Base-by-base conservation (phyloP, 139 green algal species). In the Tetradesmus lagerheimii region DNA sequence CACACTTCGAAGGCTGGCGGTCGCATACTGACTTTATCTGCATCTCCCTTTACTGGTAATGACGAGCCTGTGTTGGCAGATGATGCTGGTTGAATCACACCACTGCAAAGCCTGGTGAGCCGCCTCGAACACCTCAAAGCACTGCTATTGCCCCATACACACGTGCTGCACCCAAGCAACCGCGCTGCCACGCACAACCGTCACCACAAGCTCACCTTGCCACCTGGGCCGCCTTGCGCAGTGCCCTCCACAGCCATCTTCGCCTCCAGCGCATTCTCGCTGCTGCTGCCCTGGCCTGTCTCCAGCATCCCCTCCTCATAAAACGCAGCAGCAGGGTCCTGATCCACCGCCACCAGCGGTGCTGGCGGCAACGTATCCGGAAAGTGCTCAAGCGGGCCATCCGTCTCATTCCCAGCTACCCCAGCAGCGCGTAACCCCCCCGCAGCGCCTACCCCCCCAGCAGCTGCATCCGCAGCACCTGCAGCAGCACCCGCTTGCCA, bases 291-390 rank as follows among this genome's bases (percentile, higher is more conserved):
- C n/a, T 86, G 8, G 41, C 4, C 57, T 23, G 23, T n/a, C 57
- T 23, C 57, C 23, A 71, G 57, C 57, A 71, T 20, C 57, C 23
- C 57, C 57, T 71, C 57, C 16, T 71, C 57, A n/a, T 71, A 20
- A 31, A 31, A 71, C 20, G 0, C 57, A 31, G 20, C 57, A 71
- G 57, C 57, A 71, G 14, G 18, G 39, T 85, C 79, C 11, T 87
- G 38, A n/a, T 87, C 82, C 4, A 74, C 82, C 25, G 82, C 37
- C 5, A 80, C 64, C 64, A 88, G 64, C 8, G 83, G 62, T 4
- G 83, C 83, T n/a, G 71, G 83, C 38, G 71, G 71, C 64, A 88
- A 1, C 4, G 62, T 20, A 47, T 88, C 83, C 16, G 35, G 35
- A 31, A 79, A 71, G 0, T 71, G 57, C 31, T 78, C 67, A 9